Evolutionary conservation across 1,139 yeast genomes (phyloP).

Genomic region (Kurtzmaniella quercitrusa): DNA sequence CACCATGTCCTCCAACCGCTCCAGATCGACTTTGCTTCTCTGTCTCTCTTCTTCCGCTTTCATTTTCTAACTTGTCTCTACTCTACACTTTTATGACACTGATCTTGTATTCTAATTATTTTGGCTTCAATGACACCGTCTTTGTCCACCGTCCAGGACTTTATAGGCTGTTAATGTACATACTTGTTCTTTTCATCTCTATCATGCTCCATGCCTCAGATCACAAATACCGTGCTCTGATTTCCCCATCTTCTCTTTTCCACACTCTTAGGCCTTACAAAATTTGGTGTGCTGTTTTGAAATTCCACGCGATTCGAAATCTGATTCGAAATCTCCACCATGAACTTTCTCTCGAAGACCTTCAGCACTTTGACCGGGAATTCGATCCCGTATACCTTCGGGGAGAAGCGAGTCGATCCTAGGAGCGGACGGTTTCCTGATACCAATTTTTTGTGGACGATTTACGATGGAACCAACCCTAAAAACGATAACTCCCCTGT

Average conservation of each 20-base stretch:
- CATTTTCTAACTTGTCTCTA: no score
- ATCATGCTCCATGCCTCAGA: conserved; percentile 3
- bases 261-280: no score
- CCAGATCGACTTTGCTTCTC: no score
- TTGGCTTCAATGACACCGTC: no score
- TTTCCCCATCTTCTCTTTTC: no score
- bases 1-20: no score
- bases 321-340: conserved; percentile 13
- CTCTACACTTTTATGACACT: no score
- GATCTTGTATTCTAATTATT: no score
- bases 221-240: conserved; percentile 53
- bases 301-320: not conserved
- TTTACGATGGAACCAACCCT: conserved; percentile 45
- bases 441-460: conserved; percentile 41
- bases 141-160: no score
- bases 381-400: conserved; percentile 54
- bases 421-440: conserved; percentile 11
- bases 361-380: conserved; percentile 50
- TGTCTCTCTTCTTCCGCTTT: no score
- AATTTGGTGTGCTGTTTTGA: no score
- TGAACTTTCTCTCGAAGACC: conserved; percentile 61
- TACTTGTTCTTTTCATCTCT: not conserved
- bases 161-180: not conserved
- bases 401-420: conserved; percentile 35
- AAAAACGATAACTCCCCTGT: conserved; percentile 34